phyloP scores from a whole-genome alignment of 2,329 filamentous ascomycete species.

The Aspergillus niger region DNA sequence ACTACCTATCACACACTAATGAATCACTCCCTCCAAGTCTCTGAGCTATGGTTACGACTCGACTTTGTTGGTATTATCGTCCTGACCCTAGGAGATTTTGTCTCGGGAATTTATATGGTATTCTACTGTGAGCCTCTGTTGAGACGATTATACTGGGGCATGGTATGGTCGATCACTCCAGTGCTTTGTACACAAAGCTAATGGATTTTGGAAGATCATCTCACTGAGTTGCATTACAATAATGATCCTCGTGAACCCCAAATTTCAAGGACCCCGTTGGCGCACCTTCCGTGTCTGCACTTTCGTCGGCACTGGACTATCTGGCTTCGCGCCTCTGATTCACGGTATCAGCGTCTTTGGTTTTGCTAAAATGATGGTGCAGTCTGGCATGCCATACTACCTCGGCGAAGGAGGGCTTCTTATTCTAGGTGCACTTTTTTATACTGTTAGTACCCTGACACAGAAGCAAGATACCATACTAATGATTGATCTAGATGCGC shows the following conservation, averaged over 20 bases:
- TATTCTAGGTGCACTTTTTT: constrained; percentile 29
- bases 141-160: constrained; percentile 12
- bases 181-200: neutral
- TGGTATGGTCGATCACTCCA: constrained; percentile 6
- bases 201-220: constrained; percentile 7
- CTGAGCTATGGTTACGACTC: constrained; percentile 27
- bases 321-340: constrained; percentile 10
- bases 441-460: constrained; percentile 27
- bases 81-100: constrained; percentile 18
- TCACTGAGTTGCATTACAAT: constrained; percentile 9
- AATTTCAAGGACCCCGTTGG: constrained; percentile 10
- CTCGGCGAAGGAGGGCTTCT: constrained; percentile 22
- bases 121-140: constrained; percentile 13
- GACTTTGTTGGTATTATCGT: constrained; percentile 24
- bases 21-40: constrained; percentile 30
- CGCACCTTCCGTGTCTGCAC: constrained; percentile 8
- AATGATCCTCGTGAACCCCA: constrained; percentile 7
- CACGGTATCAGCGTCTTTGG: constrained; percentile 32
- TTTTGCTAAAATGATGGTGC: constrained; percentile 29
- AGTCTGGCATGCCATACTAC: constrained; percentile 24
- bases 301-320: constrained; percentile 14
- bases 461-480: constrained; percentile 12
- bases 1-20: constrained; percentile 29
- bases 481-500: constrained; percentile 14
- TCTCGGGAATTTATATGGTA: constrained; percentile 15